Conservation (phyloP, 495 filamentous ascomycete species). For the Tuber calosporum region DNA sequence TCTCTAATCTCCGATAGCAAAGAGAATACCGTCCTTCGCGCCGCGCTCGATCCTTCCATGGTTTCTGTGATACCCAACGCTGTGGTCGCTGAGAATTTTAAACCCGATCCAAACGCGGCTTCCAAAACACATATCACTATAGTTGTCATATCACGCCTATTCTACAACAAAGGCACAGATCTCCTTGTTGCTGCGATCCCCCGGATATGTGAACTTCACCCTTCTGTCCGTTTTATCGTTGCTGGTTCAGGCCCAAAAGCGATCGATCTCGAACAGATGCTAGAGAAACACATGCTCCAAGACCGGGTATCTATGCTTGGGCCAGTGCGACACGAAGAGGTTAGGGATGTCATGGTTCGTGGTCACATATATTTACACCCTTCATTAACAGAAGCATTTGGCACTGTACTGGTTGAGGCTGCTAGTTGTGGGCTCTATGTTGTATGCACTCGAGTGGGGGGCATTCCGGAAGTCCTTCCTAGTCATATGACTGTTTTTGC, state of each 20-base stretch:
- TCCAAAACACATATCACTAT: slow-evolving; percentile 63
- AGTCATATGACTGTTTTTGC: slow-evolving; percentile 92
- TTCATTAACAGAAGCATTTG: slow-evolving; percentile 90
- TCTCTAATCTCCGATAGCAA: slow-evolving; percentile 54
- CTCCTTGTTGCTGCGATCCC: slow-evolving; percentile 90
- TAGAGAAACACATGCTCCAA: slow-evolving; percentile 91
- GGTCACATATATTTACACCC: slow-evolving; percentile 97
- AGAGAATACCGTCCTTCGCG: slow-evolving; percentile 93
- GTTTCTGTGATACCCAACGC: slow-evolving; percentile 97
- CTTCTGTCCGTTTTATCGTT: slow-evolving; percentile 94
- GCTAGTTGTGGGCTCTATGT: slow-evolving; percentile 92
- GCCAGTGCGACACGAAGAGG: slow-evolving; percentile 87
- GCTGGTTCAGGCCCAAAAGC: slow-evolving; percentile 91
- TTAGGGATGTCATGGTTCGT: slow-evolving; percentile 95
- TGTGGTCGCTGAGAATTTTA: slow-evolving; percentile 92
- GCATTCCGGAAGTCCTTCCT: slow-evolving; percentile 91
- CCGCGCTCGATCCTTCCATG: slow-evolving; percentile 89
- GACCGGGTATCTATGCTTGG: slow-evolving; percentile 89
- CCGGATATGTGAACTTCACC: slow-evolving; percentile 77
- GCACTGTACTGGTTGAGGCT: slow-evolving; percentile 94
- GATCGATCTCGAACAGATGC: slow-evolving; percentile 95
- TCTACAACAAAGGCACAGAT: slow-evolving; percentile 98
- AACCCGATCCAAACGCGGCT: slow-evolving; percentile 49
- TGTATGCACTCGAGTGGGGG: slow-evolving; percentile 91
- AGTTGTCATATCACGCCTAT: slow-evolving; percentile 91